Base-by-base conservation (phyloP, 805 yeast genomes). In the Lipomyces yamadae region DNA sequence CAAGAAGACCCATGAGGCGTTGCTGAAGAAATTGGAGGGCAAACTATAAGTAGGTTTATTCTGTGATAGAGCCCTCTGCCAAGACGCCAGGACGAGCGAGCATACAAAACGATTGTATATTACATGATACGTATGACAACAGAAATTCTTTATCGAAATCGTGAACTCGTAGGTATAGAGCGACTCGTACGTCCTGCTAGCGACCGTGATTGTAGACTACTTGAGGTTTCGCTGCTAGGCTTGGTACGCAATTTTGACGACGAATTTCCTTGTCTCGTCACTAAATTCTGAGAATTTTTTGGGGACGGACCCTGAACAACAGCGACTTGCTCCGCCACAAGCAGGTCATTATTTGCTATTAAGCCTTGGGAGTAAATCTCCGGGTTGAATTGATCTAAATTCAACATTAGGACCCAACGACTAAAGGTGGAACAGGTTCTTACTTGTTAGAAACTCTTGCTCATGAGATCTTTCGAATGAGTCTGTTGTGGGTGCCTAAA, bases 1-100 rank as follows among this genome's bases (percentile, higher is more conserved):
- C 76, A 88, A 89, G 62, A 82, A 83, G 67, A 80, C 86, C 55
- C 96, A 91, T 75, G 85, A 86, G 72, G 83, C 86, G 68, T 77
- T 93, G 66, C 71, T 79, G 24, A 81, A 80, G 30, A 86, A 84
- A 69, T 24, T 75, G 35, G 70, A 67, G 48, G 34, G 34, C 10
- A 56, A 37, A 34, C 34, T 60, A 54, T 60, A 48, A 48, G n/a
- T 10, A 24, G 33, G 10, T n/a, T 37, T 13, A 29, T 33, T 8
- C 29, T 32, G 8, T 53, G 8, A 15, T 15, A 30, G 8, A 53
- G 24, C 24, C 24, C 24, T 24, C 24, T 24, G 24, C 24, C 24
- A 24, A 24, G 24, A 24, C 24, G 24, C 1, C 35, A n/a, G 10
- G 35, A 33, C 15, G 24, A 11, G 33, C n/a, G 35, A 18, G 24